Evolutionary conservation across 1,284 basidiomycete genomes (phyloP).

Genomic region (Ceratobasidium sp.): DNA sequence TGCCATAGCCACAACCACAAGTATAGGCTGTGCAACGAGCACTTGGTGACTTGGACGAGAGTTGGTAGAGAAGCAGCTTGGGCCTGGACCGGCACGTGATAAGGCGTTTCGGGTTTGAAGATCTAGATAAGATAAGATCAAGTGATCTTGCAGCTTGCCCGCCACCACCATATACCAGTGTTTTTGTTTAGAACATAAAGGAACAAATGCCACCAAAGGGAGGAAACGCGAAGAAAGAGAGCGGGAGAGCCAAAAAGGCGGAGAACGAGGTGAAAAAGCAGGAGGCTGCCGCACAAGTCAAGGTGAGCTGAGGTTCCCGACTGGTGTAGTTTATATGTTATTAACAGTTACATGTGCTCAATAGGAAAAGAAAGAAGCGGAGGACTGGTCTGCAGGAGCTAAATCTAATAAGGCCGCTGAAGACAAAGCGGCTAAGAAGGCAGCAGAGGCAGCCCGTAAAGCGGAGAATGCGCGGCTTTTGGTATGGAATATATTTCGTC

Average conservation of each 20-base stretch:
- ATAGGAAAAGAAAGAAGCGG: slow-evolving; percentile 83
- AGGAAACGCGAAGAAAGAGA: slow-evolving; percentile 88
- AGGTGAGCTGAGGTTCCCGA: slow-evolving; percentile 61
- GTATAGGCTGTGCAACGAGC: neutral
- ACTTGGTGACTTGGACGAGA: no score
- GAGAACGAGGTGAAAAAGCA: slow-evolving; percentile 90
- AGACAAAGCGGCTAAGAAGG: slow-evolving; percentile 82
- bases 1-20: slow-evolving; percentile 13
- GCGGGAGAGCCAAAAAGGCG: slow-evolving; percentile 90
- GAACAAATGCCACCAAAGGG: slow-evolving; percentile 83
- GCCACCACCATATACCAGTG: neutral
- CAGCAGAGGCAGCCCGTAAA: slow-evolving; percentile 79
- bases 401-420: slow-evolving; percentile 77
- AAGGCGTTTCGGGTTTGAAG: neutral
- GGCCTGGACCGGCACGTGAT: slow-evolving; percentile 10
- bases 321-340: neutral
- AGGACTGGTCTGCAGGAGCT: slow-evolving; percentile 80
- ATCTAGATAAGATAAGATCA: slow-evolving; percentile 11
- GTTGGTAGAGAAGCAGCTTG: neutral
- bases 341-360: neutral
- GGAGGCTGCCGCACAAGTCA: slow-evolving; percentile 70
- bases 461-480: slow-evolving; percentile 81
- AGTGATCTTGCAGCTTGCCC: neutral
- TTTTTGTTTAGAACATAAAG: neutral
- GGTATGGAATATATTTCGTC: slow-evolving; percentile 47